Evolutionary conservation across 176 grass and related monocot genomes (phyloP).

Genomic region (Elaeis guineensis): DNA sequence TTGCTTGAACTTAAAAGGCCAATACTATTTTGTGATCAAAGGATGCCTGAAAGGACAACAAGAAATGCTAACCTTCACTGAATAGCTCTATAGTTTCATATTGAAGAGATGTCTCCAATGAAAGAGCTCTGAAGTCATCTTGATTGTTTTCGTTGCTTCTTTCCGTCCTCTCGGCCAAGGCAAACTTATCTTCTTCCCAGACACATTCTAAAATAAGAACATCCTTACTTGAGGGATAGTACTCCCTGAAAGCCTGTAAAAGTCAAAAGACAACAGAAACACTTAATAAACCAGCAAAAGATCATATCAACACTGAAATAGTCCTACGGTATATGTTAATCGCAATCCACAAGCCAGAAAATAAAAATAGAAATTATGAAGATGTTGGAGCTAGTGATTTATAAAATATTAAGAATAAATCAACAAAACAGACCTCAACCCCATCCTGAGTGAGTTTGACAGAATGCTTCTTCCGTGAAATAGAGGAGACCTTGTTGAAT

Average conservation of each 20-base stretch:
- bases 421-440: constrained; percentile 42
- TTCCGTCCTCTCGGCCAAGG: constrained; percentile 44
- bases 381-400: too few relatives aligned
- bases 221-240: constrained; percentile 33
- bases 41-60: constrained; percentile 1
- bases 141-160: constrained; percentile 14
- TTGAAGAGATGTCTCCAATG: constrained; percentile 22
- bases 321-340: too few relatives aligned
- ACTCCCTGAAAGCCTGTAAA: constrained; percentile 59
- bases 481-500: constrained; percentile 69
- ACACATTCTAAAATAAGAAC: constrained; percentile 33
- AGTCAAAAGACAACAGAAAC: neutral
- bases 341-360: too few relatives aligned
- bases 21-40: constrained; percentile 5
- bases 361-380: too few relatives aligned
- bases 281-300: neutral
- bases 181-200: constrained; percentile 68
- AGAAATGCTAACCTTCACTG: constrained; percentile 32
- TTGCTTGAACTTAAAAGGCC: neutral
- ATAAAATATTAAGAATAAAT: neutral
- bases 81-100: constrained; percentile 35
- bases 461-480: constrained; percentile 63
- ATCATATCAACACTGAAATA: too few relatives aligned
- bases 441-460: constrained; percentile 66
- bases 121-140: constrained; percentile 15